A percentile compares a stretch with the other conserved stretches of the same genome.
These are phyloP conservation scores for Ustilago tritici DNA, from an alignment of 1,284 basidiomycete species.

Conservation along the genomic window DNA sequence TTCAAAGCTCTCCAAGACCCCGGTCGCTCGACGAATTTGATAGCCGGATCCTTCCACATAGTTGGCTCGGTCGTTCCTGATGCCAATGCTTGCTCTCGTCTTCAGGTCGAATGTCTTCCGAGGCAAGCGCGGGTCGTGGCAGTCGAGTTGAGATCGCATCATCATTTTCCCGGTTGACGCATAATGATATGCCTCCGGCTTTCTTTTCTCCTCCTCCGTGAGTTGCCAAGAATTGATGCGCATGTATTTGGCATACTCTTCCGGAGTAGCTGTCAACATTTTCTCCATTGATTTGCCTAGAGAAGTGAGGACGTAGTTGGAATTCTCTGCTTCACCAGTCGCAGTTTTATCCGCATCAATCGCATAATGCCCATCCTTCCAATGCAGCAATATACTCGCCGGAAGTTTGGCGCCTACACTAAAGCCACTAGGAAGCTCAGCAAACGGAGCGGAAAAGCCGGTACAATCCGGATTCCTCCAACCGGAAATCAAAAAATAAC, in stretches of 20 bases:
- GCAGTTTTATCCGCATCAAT: slow-evolving; percentile 79
- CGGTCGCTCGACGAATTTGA: slow-evolving; percentile 62
- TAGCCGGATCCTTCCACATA: slow-evolving; percentile 73
- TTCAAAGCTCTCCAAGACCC: slow-evolving; percentile 68
- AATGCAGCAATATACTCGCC: slow-evolving; percentile 77
- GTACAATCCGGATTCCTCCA: slow-evolving; percentile 65
- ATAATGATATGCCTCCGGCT: slow-evolving; percentile 68
- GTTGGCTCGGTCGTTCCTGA: slow-evolving; percentile 88
- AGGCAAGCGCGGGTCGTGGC: slow-evolving; percentile 82
- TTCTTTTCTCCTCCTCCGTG: slow-evolving; percentile 70
- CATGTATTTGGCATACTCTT: slow-evolving; percentile 78
- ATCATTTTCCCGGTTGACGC: slow-evolving; percentile 80
- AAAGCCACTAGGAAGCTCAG: slow-evolving; percentile 77
- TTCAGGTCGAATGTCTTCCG: slow-evolving; percentile 96
- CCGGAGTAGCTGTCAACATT: slow-evolving; percentile 79
- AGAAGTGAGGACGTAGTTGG: slow-evolving; percentile 63
- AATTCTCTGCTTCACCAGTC: slow-evolving; percentile 57
- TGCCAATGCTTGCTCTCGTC: slow-evolving; percentile 86
- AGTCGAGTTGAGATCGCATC: slow-evolving; percentile 96
- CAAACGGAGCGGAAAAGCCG: slow-evolving; percentile 72
- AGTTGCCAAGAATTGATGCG: slow-evolving; percentile 70
- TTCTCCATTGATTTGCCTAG: slow-evolving; percentile 91
- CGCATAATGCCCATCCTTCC: slow-evolving; percentile 75
- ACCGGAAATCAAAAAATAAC: slow-evolving; percentile 77
- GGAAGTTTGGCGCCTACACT: slow-evolving; percentile 86